A percentile compares a stretch with the other conserved stretches of the same genome.
Evolutionary conservation across 352 stramenopile species (phyloP).

Genomic region (Globisporangium mamillatum): DNA sequence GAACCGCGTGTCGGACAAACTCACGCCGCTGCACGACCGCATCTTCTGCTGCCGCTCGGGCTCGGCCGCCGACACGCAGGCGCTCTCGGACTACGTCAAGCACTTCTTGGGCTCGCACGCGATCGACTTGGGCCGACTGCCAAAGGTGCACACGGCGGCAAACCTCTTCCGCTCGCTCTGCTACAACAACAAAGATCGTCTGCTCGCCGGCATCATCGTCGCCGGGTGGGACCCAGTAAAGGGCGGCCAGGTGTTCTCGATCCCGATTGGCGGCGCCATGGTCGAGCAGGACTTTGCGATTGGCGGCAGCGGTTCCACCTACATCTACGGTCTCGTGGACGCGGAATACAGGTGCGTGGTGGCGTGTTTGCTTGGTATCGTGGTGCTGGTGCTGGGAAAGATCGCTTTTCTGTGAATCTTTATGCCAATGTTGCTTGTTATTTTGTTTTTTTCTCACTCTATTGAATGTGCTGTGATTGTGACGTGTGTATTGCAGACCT

Average conservation of each 20-base stretch:
- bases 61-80: slow-evolving; percentile 97
- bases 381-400: neutral
- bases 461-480: neutral
- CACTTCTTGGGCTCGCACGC: slow-evolving; percentile 81
- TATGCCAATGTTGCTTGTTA: neutral
- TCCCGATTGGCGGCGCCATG: slow-evolving; percentile 94
- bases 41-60: slow-evolving; percentile 98
- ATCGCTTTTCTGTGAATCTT: slow-evolving; percentile 2
- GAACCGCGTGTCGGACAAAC: slow-evolving; percentile 98
- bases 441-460: slow-evolving; percentile 7
- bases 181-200: slow-evolving; percentile 98
- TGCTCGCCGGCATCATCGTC: slow-evolving; percentile 96
- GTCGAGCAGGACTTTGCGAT: slow-evolving; percentile 97
- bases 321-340: slow-evolving; percentile 98
- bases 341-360: slow-evolving; percentile 82
- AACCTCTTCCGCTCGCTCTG: slow-evolving; percentile 96
- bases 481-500: slow-evolving; percentile 31
- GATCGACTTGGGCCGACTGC: slow-evolving; percentile 84
- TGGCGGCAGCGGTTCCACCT: slow-evolving; percentile 96
- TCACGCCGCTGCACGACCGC: slow-evolving; percentile 95
- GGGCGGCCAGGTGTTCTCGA: slow-evolving; percentile 94
- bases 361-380: neutral
- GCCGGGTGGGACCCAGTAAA: slow-evolving; percentile 97
- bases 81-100: slow-evolving; percentile 78
- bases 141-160: slow-evolving; percentile 96